Evolutionary conservation across 495 filamentous ascomycete species (phyloP), one percentile per base, ranked within the genome.

Genomic region (Parmelia sp.): DNA sequence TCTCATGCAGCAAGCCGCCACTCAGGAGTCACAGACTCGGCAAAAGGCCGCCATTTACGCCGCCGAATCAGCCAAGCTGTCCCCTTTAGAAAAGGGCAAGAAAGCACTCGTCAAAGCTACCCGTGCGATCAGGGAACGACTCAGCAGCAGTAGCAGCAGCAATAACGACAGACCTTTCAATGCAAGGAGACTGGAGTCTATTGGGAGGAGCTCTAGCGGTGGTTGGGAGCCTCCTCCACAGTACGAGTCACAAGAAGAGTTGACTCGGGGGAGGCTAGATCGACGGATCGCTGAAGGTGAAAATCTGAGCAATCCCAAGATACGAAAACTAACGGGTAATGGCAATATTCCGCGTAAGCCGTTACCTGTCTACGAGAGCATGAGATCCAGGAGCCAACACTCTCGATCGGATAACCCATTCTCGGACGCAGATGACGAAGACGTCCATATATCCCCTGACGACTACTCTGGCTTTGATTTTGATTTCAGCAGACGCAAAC

Each of bases 331-430:
- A 37, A 68, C 58, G 6, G 69, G 69, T 5, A 55, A 65, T 64
- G 62, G 53, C 9, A 62, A 35, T 39, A 64, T 63, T 31, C 57
- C 59, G 14, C 65, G 63, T 21, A 68, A 66, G 47, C 65, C 61
- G 7, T 33, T 73, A 36, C 67, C 70, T n/a, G 62, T 70, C 11
- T 73, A 70, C 56, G 68, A 70, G 55, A 73, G 65, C 51, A 68
- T 71, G 70, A 61, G 60, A n/a, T 65, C 68, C 21, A 40, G 58
- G 40, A 57, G 37, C 31, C 39, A 33, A 25, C 55, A 61, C n/a
- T 68, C 69, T 36, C 44, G 23, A 37, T 47, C 58, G 17, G 71
- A 74, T 12, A 71, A 76, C 63, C 75, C 74, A 21, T 75, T 75
- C 65, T 68, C 70, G 12, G 72, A 73, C 36, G 62, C 61, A 21